These are phyloP conservation scores for Cryptococcus amylolentus DNA, from an alignment of 1,284 basidiomycete genomes.

Conservation along the genomic window DNA sequence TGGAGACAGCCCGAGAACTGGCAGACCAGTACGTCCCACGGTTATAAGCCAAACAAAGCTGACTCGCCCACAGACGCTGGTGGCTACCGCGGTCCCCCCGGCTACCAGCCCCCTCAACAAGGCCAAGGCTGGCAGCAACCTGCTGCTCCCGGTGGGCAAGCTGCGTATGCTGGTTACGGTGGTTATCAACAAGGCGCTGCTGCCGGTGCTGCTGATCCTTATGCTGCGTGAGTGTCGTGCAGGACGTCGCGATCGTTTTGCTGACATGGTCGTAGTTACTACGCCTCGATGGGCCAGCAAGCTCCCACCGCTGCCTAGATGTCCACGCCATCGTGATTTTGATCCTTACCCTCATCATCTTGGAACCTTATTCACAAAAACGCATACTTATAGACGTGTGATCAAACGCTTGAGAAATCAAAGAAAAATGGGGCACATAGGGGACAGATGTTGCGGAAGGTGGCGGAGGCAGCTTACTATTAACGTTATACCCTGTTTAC, in stretches of 20 bases:
- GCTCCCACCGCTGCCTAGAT: conserved; percentile 18
- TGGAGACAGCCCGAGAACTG: conserved; percentile 54
- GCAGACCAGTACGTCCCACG: conserved; percentile 36
- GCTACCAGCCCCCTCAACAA: neutral
- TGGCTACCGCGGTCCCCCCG: conserved; percentile 12
- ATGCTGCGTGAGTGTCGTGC: conserved; percentile 34
- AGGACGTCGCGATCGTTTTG: neutral
- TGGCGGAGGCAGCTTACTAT: no score
- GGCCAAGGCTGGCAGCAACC: conserved; percentile 16
- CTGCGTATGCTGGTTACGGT: conserved; percentile 23
- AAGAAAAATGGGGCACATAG: no score
- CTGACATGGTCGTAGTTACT: conserved; percentile 23
- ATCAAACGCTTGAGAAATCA: no score
- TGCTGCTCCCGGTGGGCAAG: conserved; percentile 3
- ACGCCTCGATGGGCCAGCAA: conserved; percentile 34
- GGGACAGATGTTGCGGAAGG: no score
- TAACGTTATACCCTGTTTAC: no score
- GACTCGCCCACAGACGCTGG: conserved; percentile 5
- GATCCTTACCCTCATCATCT: no score
- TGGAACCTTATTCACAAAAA: no score
- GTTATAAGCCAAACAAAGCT: neutral
- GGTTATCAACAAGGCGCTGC: conserved; percentile 19
- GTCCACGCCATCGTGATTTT: neutral
- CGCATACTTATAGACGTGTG: no score
- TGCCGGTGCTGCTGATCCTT: conserved; percentile 26